These are phyloP conservation scores for Geum urbanum DNA, from an alignment of 306 rosid genomes.

Conservation along the genomic window DNA sequence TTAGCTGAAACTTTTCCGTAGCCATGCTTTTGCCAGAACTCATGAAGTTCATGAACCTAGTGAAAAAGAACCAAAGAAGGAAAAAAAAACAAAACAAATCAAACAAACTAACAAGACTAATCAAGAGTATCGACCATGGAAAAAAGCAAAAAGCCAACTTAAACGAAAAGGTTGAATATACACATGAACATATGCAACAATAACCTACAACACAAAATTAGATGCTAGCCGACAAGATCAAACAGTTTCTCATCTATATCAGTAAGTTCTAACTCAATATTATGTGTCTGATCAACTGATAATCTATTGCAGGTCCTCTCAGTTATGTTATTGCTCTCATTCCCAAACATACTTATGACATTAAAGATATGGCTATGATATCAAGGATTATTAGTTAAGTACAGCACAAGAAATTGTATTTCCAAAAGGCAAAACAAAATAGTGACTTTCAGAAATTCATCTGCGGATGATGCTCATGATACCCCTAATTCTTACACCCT, in stretches of 20 bases:
- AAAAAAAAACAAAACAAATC: background rate
- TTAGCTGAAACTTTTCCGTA: slow-evolving; percentile 11
- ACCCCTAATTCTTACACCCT: background rate
- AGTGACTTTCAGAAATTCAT: background rate
- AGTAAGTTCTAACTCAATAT: background rate
- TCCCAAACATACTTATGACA: background rate
- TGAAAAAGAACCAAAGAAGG: background rate
- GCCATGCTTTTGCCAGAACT: slow-evolving; percentile 14
- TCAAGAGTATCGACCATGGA: background rate
- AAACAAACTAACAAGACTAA: background rate
- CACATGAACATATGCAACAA: background rate
- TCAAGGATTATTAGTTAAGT: background rate
- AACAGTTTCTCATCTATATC: background rate
- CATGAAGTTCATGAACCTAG: slow-evolving; percentile 7
- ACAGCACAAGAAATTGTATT: too few relatives aligned
- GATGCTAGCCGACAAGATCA: background rate
- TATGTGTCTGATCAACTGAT: background rate
- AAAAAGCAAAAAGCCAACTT: background rate
- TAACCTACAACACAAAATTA: background rate
- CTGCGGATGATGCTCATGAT: background rate
- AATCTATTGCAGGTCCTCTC: background rate
- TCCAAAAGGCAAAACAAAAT: too few relatives aligned
- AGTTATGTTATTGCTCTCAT: background rate
- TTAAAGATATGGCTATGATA: background rate
- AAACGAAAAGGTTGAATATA: background rate